A percentile compares a stretch with the other conserved stretches of the same genome.
Conservation (phyloP, 176 grass and related monocot genomes). For the Puya raimondii region DNA sequence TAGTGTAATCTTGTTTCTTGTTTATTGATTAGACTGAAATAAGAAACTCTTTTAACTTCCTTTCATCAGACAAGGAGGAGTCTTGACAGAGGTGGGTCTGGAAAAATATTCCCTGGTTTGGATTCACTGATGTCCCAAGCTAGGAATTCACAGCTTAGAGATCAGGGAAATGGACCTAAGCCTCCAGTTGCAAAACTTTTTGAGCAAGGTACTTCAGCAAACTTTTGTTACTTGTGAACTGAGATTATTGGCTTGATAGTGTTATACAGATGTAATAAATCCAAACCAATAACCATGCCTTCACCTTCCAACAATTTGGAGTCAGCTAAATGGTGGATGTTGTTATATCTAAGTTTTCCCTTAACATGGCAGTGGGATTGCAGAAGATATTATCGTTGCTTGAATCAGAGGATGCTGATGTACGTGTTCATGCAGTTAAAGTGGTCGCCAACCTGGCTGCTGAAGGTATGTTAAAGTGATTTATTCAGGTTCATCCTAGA, state of each 20-base stretch:
- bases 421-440: constrained; percentile 97
- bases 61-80: constrained; percentile 67
- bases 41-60: constrained; percentile 10
- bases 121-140: constrained; percentile 86
- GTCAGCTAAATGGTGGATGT: constrained; percentile 2
- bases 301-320: neutral
- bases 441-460: constrained; percentile 97
- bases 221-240: constrained; percentile 17
- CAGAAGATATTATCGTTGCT: constrained; percentile 98
- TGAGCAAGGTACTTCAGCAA: constrained; percentile 69
- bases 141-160: constrained; percentile 66
- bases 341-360: constrained; percentile 17
- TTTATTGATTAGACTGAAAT: neutral
- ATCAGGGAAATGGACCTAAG: constrained; percentile 76
- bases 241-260: constrained; percentile 4
- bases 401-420: constrained; percentile 95
- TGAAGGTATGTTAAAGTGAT: constrained; percentile 51
- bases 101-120: constrained; percentile 81
- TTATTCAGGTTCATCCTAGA: constrained; percentile 4
- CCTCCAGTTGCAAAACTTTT: constrained; percentile 82
- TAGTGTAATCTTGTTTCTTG: neutral
- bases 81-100: constrained; percentile 74
- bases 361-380: constrained; percentile 65
- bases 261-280: neutral
- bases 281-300: neutral